A percentile compares a stretch with the other conserved stretches of the same genome.
Conservation (phyloP, 306 rosid species). For the Vigna reflexopilosa region DNA sequence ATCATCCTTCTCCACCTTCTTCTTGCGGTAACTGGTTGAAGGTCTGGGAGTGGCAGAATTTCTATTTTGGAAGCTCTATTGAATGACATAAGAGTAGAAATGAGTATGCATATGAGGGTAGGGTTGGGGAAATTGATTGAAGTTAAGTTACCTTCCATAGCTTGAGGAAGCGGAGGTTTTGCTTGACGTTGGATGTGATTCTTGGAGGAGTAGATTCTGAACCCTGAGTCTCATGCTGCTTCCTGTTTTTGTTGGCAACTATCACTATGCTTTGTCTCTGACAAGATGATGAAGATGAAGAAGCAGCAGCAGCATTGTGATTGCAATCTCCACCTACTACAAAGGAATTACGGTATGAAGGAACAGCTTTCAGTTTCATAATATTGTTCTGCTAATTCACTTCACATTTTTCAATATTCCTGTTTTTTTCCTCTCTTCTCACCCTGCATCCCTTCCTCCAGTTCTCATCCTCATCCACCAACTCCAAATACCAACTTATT, state of each 20-base stretch:
- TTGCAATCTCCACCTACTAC: background rate
- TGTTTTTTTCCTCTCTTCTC: background rate
- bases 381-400: background rate
- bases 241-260: slow-evolving; percentile 52
- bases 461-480: background rate
- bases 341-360: slow-evolving; percentile 27
- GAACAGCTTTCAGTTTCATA: slow-evolving; percentile 52
- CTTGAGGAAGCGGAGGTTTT: slow-evolving; percentile 80
- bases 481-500: background rate
- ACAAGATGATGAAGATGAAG: background rate
- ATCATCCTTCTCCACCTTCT: slow-evolving; percentile 76
- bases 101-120: background rate
- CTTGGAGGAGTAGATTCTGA: slow-evolving; percentile 71
- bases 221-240: slow-evolving; percentile 46
- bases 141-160: slow-evolving; percentile 64
- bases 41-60: slow-evolving; percentile 68
- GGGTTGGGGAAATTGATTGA: background rate
- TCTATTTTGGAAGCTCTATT: slow-evolving; percentile 73
- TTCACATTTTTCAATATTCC: background rate
- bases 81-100: background rate
- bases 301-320: no score
- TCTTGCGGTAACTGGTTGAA: slow-evolving; percentile 87
- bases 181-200: slow-evolving; percentile 87
- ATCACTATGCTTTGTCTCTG: slow-evolving; percentile 9
- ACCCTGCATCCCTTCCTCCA: background rate